phyloP scores from a whole-genome alignment of 805 yeast species.

The Teunomyces tritomae region DNA sequence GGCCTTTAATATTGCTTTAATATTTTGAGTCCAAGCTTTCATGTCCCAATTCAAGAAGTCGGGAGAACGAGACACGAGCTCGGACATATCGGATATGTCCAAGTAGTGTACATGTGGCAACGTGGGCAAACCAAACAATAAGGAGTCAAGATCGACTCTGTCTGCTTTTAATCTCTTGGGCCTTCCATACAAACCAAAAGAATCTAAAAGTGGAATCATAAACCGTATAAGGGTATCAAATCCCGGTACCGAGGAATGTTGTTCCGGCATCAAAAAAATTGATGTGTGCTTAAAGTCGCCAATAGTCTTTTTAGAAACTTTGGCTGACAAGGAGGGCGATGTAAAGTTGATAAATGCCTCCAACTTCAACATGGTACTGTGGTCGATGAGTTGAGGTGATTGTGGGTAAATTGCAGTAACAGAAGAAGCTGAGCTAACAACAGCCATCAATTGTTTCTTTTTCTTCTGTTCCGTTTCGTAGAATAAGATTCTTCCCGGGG shows the following conservation, averaged over 20 bases:
- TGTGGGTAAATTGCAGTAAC: conserved; percentile 94
- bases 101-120: conserved; percentile 45
- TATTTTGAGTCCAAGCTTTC: conserved; percentile 30
- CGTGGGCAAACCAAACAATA: conserved; percentile 45
- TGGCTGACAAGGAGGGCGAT: conserved; percentile 37
- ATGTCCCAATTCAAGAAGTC: conserved; percentile 38
- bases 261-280: conserved; percentile 44
- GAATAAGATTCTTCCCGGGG: conserved; percentile 69
- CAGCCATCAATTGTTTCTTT: conserved; percentile 75
- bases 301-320: conserved; percentile 27
- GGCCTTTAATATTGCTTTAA: conserved; percentile 29
- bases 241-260: conserved; percentile 46
- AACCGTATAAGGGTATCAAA: conserved; percentile 48
- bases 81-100: conserved; percentile 29
- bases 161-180: conserved; percentile 43
- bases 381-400: conserved; percentile 74
- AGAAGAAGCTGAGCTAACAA: conserved; percentile 63
- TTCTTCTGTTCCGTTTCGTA: conserved; percentile 78
- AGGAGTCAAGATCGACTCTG: conserved; percentile 38
- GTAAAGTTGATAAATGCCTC: conserved; percentile 74
- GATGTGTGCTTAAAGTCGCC: conserved; percentile 41
- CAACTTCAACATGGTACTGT: conserved; percentile 81
- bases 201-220: conserved; percentile 39
- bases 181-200: conserved; percentile 46
- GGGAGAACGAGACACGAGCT: conserved; percentile 13